Evolutionary conservation across 2,329 filamentous ascomycete species (phyloP), one percentile per base, ranked within the genome.

Genomic region (Aspergillus novofumigatus): DNA sequence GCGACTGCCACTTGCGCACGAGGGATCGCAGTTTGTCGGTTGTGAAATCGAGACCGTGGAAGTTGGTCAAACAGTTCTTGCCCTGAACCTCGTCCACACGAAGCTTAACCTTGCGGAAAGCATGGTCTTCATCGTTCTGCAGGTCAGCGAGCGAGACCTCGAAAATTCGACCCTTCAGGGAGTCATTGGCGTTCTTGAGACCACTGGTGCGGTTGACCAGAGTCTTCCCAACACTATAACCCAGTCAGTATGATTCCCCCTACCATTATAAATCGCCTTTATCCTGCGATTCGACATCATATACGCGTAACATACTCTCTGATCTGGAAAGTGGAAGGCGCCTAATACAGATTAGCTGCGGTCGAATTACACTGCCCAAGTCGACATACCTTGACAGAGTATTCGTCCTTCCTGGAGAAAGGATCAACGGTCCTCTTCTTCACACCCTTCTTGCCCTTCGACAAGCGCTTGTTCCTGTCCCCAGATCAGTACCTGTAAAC

Each of bases 21-120:
- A 99, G 89, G 65, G 94, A 97, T 77, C 94, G 91, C 73, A 99
- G 89, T 87, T 99, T 99, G 88, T 99, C 94, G 72, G 94, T 97
- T 78, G 94, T 99, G 89, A 99, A 97, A 84, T 99, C 94, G 78
- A 99, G 88, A 72, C 94, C 94, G 88, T 99, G 92, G 90, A 99
- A 99, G 88, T 97, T 97, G 86, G 94, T 97, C 81, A 99, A 83
- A 85, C 94, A 97, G 89, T 96, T 97, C 88, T 97, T 97, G 85
- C 94, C 94, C 84, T 99, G 94, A 65, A 99, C 88, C 83, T 99
- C 94, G 77, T 99, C 94, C 73, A 97, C 91, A 69, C 94, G 88
- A 77, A 99, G 92, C 86, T 96, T 96, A 79, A 99, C 86, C 87
- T 99, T 99, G 83, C 94, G 93, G 90, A 97, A 99, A 61, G 94